Evolutionary conservation across 306 rosid genomes (phyloP), one percentile per base, ranked within the genome.

Genomic region (Dicorynia guianensis): DNA sequence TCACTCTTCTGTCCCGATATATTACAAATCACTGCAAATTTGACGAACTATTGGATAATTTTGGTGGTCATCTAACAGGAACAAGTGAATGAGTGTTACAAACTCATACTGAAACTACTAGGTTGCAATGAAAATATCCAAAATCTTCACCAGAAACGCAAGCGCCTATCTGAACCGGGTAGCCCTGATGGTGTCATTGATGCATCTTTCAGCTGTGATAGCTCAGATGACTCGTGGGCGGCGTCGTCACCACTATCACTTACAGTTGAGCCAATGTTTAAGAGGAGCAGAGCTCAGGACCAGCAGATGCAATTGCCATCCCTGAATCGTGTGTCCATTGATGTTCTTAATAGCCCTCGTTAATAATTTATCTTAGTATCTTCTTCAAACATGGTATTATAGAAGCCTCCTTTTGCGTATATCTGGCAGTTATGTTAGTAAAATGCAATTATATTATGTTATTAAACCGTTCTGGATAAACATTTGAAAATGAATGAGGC

Each of bases 171-270:
- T 35, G 83, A 71, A 55, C 92, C 88, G 0, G 56, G 90, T 63
- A 94, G 95, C 80, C 97, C 97, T 0, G 76, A 78, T 40, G 93
- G 87, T 49, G 87, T 92, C 35, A 86, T 84, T 11, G 96, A 90
- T 66, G 86, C 87, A 43, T 86, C 72, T 66, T 95, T 92, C 82
- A 87, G 91, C 82, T 87, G 82, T 76, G 96, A 95, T 49, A 87
- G 85, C 64, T 90, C 97, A 5, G 89, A 87, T 74, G 93, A 89
- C 74, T 92, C 95, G 0, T 95, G 96, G 93, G 57, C 85, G 14
- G 36, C 61, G 52, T 72, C 81, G 47, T 82, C 91, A 11, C 63
- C 84, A 0, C 79, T 74, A 52, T 81, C 90, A 11, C 74, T 63
- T n/a, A 82, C 87, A 20, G 71, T 52, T 30, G 92, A 89, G 78